Evolutionary conservation across 805 yeast genomes (phyloP).

Genomic region (Cyberlindnera maritima): DNA sequence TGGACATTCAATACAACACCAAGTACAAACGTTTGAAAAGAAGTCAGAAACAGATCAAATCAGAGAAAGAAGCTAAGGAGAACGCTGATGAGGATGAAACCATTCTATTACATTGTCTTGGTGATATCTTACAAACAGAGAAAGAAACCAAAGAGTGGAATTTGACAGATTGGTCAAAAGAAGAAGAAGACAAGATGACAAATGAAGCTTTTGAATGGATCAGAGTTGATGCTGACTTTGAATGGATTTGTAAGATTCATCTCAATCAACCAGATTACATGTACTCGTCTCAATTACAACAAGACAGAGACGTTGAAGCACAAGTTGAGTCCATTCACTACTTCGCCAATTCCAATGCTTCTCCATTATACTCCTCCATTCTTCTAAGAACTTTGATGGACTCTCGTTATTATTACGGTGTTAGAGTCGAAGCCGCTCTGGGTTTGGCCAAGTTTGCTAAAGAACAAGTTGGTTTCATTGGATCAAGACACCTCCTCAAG

Average conservation of each 20-base stretch:
- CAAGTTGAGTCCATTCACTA: constrained; percentile 79
- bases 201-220: constrained; percentile 97
- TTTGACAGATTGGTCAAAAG: constrained; percentile 64
- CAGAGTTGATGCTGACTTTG: constrained; percentile 95
- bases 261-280: constrained; percentile 92
- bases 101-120: constrained; percentile 55
- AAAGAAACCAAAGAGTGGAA: constrained; percentile 70
- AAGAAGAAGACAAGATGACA: constrained; percentile 63
- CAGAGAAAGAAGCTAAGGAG: constrained; percentile 40
- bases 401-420: constrained; percentile 80
- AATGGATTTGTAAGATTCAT: constrained; percentile 85
- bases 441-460: constrained; percentile 71
- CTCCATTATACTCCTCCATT: constrained; percentile 67
- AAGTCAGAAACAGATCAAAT: constrained; percentile 40
- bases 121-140: constrained; percentile 67
- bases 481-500: constrained; percentile 66
- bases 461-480: constrained; percentile 61
- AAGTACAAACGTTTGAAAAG: constrained; percentile 82
- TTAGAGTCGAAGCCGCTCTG: constrained; percentile 80
- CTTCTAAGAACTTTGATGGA: constrained; percentile 82
- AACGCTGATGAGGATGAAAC: constrained; percentile 34
- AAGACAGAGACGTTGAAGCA: constrained; percentile 95
- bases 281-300: constrained; percentile 91
- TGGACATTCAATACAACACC: constrained; percentile 94
- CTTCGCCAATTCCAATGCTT: constrained; percentile 63